Evolutionary conservation across 2,329 filamentous ascomycete genomes (phyloP), one percentile per base, ranked within the genome.

Genomic region (Fusarium haematococcum): DNA sequence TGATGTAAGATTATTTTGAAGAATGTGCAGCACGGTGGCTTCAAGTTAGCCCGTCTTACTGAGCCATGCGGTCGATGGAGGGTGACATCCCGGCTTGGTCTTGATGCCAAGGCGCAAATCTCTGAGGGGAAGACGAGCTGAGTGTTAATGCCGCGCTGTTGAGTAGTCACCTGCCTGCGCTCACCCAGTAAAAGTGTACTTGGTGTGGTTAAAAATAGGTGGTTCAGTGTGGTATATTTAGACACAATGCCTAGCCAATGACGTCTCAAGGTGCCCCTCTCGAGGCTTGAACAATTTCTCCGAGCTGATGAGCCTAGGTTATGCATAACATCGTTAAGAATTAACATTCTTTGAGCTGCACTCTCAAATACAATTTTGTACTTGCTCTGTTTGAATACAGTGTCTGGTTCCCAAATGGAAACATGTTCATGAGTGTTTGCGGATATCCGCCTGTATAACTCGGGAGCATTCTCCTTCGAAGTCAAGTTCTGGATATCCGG

Each of bases 21-120:
- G 3, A 30, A 41, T 5, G 14, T 41, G 56, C 33, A n/a, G 20
- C 7, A 13, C n/a, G n/a, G 14, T 59, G 56, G 56, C 56, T 59
- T n/a, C 13, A 59, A 59, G 35, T 59, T 59, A 14, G 35, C 18
- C 56, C 56, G 56, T 59, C 56, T 59, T 59, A 59, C 56, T 18
- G 56, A 59, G 32, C 30, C 35, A 59, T 5, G 56, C 35, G n/a
- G 10, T 23, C 13, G 5, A 8, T 30, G 56, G 10, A 41, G 56
- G n/a, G 56, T 59, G 16, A 39, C n/a, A 59, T 59, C 30, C 56
- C 33, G 56, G 56, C 33, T 35, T 41, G 20, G 56, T 37, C 35
- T 59, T 13, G 56, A 52, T 52, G 48, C 48, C 48, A 52, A 52
- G 48, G 27, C 48, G 48, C 25, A 13, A 52, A 52, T 52, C 25